These are phyloP conservation scores for Eremothecium sinecaudum DNA, from an alignment of 1,139 yeast species.

Conservation along the genomic window DNA sequence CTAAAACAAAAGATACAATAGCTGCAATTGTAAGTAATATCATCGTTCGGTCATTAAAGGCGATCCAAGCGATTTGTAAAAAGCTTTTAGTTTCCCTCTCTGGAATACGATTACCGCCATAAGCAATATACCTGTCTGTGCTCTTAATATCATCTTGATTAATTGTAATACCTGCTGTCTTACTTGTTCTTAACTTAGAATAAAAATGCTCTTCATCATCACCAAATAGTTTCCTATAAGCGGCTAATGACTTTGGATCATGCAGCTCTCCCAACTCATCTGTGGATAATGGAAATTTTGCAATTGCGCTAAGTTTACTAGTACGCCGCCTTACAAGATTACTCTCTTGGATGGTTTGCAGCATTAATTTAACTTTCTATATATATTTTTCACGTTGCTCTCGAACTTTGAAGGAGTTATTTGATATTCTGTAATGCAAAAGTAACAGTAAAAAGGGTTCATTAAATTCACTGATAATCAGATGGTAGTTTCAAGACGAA, in stretches of 20 bases:
- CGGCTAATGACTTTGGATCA: conserved; percentile 32
- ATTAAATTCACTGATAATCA: too few species aligned
- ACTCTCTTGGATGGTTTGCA: neutral
- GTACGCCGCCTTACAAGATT: neutral
- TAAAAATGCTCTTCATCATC: conserved; percentile 20
- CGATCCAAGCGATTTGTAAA: conserved; percentile 62
- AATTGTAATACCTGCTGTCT: conserved; percentile 38
- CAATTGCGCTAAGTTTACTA: neutral
- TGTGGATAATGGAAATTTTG: conserved; percentile 15
- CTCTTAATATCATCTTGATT: conserved; percentile 27
- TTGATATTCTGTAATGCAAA: too few species aligned
- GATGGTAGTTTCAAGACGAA: too few species aligned
- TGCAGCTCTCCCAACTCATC: conserved; percentile 29
- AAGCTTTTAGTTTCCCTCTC: conserved; percentile 59
- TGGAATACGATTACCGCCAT: conserved; percentile 67
- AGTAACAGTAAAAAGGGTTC: too few species aligned
- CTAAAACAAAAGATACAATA: conserved; percentile 76
- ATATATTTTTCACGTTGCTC: too few species aligned
- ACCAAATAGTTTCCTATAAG: conserved; percentile 23
- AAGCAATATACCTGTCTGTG: conserved; percentile 35
- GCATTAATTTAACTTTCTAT: neutral
- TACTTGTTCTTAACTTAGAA: conserved; percentile 35
- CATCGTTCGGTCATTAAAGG: conserved; percentile 84
- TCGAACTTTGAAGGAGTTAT: too few species aligned
- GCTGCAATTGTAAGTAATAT: conserved; percentile 82